These are phyloP conservation scores for Kodamaea sp. DNA, from an alignment of 1,139 yeast species.

Conservation along the genomic window DNA sequence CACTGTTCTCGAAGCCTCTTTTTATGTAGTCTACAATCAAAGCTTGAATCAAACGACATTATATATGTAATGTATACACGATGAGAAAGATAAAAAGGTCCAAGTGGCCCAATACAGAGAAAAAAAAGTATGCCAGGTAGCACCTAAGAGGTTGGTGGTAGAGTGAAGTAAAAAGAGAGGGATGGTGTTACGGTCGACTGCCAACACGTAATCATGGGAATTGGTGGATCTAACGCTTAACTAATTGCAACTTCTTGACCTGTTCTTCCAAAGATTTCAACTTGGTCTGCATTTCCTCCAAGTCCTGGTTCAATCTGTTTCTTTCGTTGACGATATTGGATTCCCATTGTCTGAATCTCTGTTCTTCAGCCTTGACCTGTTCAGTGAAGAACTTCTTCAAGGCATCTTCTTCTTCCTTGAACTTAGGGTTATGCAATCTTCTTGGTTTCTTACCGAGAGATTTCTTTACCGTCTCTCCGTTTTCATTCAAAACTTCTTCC, in stretches of 20 bases:
- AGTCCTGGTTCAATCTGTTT: constrained; percentile 88
- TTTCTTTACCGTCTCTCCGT: constrained; percentile 37
- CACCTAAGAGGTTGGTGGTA: too few species aligned
- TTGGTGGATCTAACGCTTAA: constrained; percentile 36
- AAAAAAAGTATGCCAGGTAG: too few species aligned
- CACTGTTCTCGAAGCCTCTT: too few species aligned
- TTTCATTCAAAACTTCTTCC: constrained; percentile 33
- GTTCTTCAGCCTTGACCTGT: constrained; percentile 96
- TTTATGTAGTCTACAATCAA: too few species aligned
- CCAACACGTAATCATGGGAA: too few species aligned
- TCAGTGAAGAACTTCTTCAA: constrained; percentile 95
- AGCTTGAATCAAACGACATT: too few species aligned
- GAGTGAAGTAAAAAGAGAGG: too few species aligned
- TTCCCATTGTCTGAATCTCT: constrained; percentile 98
- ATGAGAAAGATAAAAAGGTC: too few species aligned
- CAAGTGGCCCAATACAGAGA: too few species aligned
- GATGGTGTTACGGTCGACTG: too few species aligned
- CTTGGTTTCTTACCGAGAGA: constrained; percentile 46
- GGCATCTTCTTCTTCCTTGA: constrained; percentile 94
- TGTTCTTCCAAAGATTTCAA: constrained; percentile 73
- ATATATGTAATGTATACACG: neutral
- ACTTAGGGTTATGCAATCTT: constrained; percentile 80
- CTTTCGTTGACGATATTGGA: constrained; percentile 93
- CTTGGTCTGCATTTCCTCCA: constrained; percentile 81
- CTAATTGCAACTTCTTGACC: constrained; percentile 66